Percentiles rank a stretch among this genome's conserved stretches.
phyloP scores from a whole-genome alignment of 805 yeast genomes.

The Wickerhamomyces silvicola region DNA sequence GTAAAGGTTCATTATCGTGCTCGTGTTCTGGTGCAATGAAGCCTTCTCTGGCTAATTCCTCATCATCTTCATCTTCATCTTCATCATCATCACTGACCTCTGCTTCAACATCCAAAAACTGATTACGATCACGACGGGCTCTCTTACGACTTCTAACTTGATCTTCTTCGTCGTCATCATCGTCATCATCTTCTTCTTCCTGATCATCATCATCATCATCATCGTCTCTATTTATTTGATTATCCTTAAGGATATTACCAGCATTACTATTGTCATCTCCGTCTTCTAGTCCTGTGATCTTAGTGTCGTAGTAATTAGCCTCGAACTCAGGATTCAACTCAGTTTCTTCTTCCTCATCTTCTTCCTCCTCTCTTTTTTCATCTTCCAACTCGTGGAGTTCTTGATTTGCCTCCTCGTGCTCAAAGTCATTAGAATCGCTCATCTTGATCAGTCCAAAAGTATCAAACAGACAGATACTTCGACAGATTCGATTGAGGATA shows the following conservation, averaged over 20 bases:
- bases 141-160: constrained; percentile 39
- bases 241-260: too few relatives aligned
- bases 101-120: constrained; percentile 93
- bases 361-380: constrained; percentile 17
- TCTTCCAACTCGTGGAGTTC: constrained; percentile 20
- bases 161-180: constrained; percentile 44
- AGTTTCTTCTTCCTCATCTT: constrained; percentile 14
- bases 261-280: constrained; percentile 35
- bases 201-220: constrained; percentile 25
- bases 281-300: constrained; percentile 25
- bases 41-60: constrained; percentile 80
- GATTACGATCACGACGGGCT: constrained; percentile 54
- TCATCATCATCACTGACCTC: constrained; percentile 98
- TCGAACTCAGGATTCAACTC: constrained; percentile 4
- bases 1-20: constrained; percentile 44
- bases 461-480: too few relatives aligned
- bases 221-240: too few relatives aligned
- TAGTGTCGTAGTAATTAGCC: constrained; percentile 7
- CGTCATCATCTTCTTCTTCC: constrained; percentile 37
- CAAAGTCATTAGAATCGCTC: constrained; percentile 18
- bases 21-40: constrained; percentile 73
- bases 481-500: too few relatives aligned
- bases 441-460: constrained; percentile 7
- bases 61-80: constrained; percentile 90
- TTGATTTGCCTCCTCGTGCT: constrained; percentile 18